Base-by-base conservation (phyloP, 1,139 yeast genomes). In the Saccharomyces pastorianus region DNA sequence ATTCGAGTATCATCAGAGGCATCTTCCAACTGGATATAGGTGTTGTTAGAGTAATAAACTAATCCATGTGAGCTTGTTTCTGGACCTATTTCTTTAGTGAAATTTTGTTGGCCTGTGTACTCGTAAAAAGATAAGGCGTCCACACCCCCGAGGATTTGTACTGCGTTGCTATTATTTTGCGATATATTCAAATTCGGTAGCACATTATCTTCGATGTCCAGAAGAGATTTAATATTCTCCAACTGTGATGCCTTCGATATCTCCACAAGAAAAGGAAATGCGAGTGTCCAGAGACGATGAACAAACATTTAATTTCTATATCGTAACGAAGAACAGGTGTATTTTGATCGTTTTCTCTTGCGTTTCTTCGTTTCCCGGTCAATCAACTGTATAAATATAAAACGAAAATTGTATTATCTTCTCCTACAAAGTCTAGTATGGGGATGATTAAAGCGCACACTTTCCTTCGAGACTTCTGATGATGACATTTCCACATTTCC, bases 141-240 rank as follows among this genome's bases (percentile, higher is more conserved):
- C 61, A 81, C 85, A 46, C 76, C 72, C 8, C 96, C 96, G 51
- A 86, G 76, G 17, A 88, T 62, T 5, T 85, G 84, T 51, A 88
- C 71, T 55, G 74, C 64, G 20, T 73, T 71, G 34, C 82, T 78
- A 25, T 61, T 55, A 49, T 60, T 62, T 6, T 60, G 56, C 8
- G 64, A 54, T 4, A 69, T 55, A 23, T 57, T 48, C 51, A 63
- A 50, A 11, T 47, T 28, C 7, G 66, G 64, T 20, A 48, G 42
- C 6, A 42, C 50, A 29, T 55, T 51, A 28, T 52, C 47, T 32
- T 46, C 49, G 6, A 59, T 54, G 34, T 58, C 51, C 14, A 61
- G 49, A 3, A 48, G 32, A 6, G 58, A 46, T 50, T 58, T 56
- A 11, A 64, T 50, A 53, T 56, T 55, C 14, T 51, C 14, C 28